Percentiles rank a stretch among this genome's conserved stretches.
Conservation (phyloP, 441 rosid genomes). For the Macaranga tanarius region DNA sequence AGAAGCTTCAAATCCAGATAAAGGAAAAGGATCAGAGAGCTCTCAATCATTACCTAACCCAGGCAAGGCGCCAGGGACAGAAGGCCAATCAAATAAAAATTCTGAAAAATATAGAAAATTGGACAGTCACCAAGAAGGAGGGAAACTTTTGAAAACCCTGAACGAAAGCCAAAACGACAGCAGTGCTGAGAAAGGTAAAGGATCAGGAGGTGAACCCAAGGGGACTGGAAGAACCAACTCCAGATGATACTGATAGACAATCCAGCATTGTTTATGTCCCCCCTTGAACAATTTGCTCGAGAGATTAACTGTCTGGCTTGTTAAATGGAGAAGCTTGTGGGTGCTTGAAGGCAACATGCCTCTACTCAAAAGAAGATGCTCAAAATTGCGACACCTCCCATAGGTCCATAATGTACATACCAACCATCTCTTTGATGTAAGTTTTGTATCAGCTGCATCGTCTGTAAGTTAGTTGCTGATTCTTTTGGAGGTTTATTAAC, state of each 20-base stretch:
- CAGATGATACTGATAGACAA: slow-evolving; percentile 36
- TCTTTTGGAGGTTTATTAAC: slow-evolving; percentile 19
- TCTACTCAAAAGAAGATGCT: slow-evolving; percentile 14
- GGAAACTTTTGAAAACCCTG: slow-evolving; percentile 18
- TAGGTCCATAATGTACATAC: slow-evolving; percentile 23
- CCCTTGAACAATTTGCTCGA: slow-evolving; percentile 3
- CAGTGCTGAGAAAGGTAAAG: slow-evolving; percentile 38
- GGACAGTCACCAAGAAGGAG: slow-evolving; percentile 18
- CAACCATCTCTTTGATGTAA: slow-evolving; percentile 27
- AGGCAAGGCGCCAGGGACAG: slow-evolving; percentile 20
- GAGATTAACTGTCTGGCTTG: slow-evolving; percentile 9
- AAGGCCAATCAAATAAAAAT: slow-evolving; percentile 22
- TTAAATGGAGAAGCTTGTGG: slow-evolving; percentile 9
- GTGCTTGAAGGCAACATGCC: neutral
- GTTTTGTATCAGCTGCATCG: slow-evolving; percentile 3
- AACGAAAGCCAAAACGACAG: slow-evolving; percentile 35
- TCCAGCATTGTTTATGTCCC: neutral
- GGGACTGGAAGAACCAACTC: slow-evolving; percentile 37
- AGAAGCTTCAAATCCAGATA: slow-evolving; percentile 27
- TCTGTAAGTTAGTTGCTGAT: slow-evolving; percentile 22
- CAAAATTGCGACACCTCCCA: slow-evolving; percentile 3
- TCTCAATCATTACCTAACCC: slow-evolving; percentile 26
- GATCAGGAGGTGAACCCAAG: slow-evolving; percentile 36
- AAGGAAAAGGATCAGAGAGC: slow-evolving; percentile 30
- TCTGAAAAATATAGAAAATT: slow-evolving; percentile 29